Conservation (phyloP, 2,329 filamentous ascomycete species). For the Rhynchosporium agropyri region DNA sequence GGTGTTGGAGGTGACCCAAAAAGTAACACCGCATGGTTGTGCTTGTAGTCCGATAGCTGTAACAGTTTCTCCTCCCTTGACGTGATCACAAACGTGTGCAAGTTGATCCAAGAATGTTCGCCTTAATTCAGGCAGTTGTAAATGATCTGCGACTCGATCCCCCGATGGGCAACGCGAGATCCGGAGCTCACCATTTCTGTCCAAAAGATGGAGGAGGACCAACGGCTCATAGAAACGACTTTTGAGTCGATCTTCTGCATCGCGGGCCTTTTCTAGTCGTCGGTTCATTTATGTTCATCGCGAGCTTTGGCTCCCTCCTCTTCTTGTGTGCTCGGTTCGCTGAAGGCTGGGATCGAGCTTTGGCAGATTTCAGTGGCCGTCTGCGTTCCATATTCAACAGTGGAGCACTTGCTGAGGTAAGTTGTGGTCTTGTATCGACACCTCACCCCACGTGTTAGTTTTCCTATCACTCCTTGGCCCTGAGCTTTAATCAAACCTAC, state of each 20-base stretch:
- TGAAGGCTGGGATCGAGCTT: background rate
- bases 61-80: slow-evolving; percentile 27
- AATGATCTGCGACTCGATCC: slow-evolving; percentile 14
- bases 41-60: slow-evolving; percentile 27
- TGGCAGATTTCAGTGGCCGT: slow-evolving; percentile 5
- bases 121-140: slow-evolving; percentile 6
- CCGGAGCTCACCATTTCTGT: slow-evolving; percentile 23
- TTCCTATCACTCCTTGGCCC: background rate
- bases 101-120: slow-evolving; percentile 21
- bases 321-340: background rate
- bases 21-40: slow-evolving; percentile 16
- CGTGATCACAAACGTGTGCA: slow-evolving; percentile 26
- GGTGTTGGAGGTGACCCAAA: slow-evolving; percentile 24
- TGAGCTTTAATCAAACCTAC: background rate
- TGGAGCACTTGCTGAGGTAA: slow-evolving; percentile 3
- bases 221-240: slow-evolving; percentile 29
- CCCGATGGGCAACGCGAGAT: slow-evolving; percentile 23
- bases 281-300: slow-evolving; percentile 16
- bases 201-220: slow-evolving; percentile 27
- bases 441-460: background rate
- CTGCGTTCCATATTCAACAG: slow-evolving; percentile 5
- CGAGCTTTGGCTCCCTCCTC: slow-evolving; percentile 16
- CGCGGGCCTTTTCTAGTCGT: slow-evolving; percentile 19
- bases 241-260: slow-evolving; percentile 23
- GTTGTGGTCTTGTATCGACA: slow-evolving; percentile 6